Evolutionary conservation across 331 rosid genomes (phyloP), one percentile per base, ranked within the genome.

Genomic region (Rhamnella rubrinervis): DNA sequence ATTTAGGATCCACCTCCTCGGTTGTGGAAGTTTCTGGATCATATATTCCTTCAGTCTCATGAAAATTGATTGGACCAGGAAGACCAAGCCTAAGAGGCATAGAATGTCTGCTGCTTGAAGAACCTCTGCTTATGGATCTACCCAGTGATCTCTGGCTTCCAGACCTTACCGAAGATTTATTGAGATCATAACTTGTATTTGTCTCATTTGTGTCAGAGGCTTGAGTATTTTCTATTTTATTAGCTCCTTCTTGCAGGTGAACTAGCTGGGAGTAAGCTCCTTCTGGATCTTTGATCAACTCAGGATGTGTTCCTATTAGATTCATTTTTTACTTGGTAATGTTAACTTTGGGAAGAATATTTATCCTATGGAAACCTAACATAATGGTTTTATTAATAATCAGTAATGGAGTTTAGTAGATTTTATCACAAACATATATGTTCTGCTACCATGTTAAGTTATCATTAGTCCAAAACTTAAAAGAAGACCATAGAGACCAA

Each of bases 231-330:
- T n/a, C 66, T 61, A 16, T 8, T 61, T 18, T 8, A 18, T 15
- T 18, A 14, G 14, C 46, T 16, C 44, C 66, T 78, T 87, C 91
- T 79, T 90, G 96, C 49, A 87, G 72, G n/a, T 71, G 82, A 67
- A 87, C 82, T 39, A 90, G 93, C 65, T 85, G 96, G 25, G 85
- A 83, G 67, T 90, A 90, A 35, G 95, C 88, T 41, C 96, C 96
- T 23, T 82, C 75, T n/a, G 81, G 80, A 72, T 87, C 81, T 71
- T 63, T 67, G 51, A 75, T 72, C 35, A 87, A 76, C 69, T 84
- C 90, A 0, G 61, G 41, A 68, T 90, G 95, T 49, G 85, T 68
- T 59, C 96, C 93, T 89, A 70, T 56, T 31, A 15, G 44, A 53
- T 7, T 18, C 58, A 53, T 0, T 53, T n/a, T 8, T 5, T 14